These are phyloP conservation scores for Astrephomene gubernaculifera DNA, from an alignment of 139 green algal genomes.

Conservation along the genomic window DNA sequence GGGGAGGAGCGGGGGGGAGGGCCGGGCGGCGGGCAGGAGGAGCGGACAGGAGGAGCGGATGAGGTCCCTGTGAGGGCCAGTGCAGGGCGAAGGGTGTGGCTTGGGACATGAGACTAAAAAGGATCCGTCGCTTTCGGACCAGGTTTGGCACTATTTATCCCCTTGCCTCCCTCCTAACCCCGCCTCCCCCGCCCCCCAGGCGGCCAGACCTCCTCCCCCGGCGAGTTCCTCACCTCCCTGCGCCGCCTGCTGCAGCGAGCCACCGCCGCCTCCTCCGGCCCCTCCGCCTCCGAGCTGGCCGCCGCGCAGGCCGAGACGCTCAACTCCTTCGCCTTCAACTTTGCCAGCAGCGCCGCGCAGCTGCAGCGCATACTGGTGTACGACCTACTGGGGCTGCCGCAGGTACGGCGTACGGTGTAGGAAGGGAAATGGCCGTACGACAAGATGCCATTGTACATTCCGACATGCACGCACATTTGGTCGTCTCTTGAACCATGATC, in stretches of 20 bases:
- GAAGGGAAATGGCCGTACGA: no score
- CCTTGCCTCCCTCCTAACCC: no score
- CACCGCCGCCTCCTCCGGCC: not conserved
- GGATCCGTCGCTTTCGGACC: no score
- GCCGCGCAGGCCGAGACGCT: slow-evolving; percentile 69
- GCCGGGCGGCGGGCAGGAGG: not conserved
- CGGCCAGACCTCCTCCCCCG: slow-evolving; percentile 37
- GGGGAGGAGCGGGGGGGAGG: slow-evolving; percentile 10
- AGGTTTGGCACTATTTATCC: no score
- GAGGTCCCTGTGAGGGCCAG: no score
- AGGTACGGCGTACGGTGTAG: slow-evolving; percentile 44
- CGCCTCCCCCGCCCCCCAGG: not conserved
- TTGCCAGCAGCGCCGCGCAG: slow-evolving; percentile 70
- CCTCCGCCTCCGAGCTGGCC: not conserved
- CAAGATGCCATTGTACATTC: no score
- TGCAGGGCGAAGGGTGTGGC: no score
- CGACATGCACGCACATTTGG: no score
- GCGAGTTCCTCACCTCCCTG: slow-evolving; percentile 36
- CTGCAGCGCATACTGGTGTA: slow-evolving; percentile 73
- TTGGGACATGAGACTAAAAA: no score
- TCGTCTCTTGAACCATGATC: no score
- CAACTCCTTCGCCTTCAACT: slow-evolving; percentile 91
- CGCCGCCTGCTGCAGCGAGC: slow-evolving; percentile 16
- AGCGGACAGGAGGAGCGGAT: no score
- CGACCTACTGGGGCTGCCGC: slow-evolving; percentile 78